Evolutionary conservation across 1,284 basidiomycete genomes (phyloP).

Genomic region (Inonotus obliquus): DNA sequence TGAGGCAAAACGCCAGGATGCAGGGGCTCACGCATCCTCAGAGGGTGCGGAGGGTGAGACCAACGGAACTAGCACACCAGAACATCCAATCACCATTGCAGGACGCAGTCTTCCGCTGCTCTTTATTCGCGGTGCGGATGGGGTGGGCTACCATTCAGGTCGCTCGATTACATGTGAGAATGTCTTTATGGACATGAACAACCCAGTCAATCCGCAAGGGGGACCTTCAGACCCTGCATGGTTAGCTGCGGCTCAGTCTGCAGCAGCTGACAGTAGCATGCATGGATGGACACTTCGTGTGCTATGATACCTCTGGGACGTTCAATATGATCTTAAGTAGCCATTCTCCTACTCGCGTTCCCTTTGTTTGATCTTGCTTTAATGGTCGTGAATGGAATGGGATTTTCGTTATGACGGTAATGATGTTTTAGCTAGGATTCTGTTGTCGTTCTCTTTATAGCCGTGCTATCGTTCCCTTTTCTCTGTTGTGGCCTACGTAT

Average conservation of each 20-base stretch:
- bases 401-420: conserved; percentile 3
- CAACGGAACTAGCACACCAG: conserved; percentile 19
- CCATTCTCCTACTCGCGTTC: neutral
- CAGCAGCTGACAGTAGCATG: conserved; percentile 42
- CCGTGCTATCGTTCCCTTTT: neutral
- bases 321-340: neutral
- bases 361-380: neutral
- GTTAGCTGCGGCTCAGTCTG: conserved; percentile 63
- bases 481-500: neutral
- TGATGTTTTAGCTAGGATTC: conserved; percentile 1
- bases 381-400: conserved; percentile 3
- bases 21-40: conserved; percentile 29
- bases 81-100: conserved; percentile 33
- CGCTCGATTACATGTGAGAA: conserved; percentile 81
- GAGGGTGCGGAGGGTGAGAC: conserved; percentile 19
- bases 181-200: conserved; percentile 56
- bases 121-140: conserved; percentile 71
- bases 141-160: conserved; percentile 80
- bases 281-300: conserved; percentile 74
- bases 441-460: neutral
- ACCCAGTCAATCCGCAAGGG: conserved; percentile 33
- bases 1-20: conserved; percentile 45
- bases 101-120: conserved; percentile 65
- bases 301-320: conserved; percentile 41
- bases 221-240: conserved; percentile 44